Evolutionary conservation across 1,284 basidiomycete species (phyloP).

Genomic region (Phlebopus sp.): DNA sequence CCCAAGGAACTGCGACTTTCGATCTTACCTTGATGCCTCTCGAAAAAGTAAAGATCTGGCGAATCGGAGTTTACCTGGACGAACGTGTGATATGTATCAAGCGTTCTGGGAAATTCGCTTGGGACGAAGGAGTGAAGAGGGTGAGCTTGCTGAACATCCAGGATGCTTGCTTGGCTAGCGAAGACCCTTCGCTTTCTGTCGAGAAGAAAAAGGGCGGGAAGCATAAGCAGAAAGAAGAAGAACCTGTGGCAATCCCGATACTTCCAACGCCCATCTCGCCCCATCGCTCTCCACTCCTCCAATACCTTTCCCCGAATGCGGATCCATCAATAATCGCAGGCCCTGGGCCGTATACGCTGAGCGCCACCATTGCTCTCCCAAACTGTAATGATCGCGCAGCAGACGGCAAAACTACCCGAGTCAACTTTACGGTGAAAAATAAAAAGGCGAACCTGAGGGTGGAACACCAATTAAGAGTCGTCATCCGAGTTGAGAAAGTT

Average conservation of each 20-base stretch:
- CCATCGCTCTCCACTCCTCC: constrained; percentile 27
- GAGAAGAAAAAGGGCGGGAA: constrained; percentile 48
- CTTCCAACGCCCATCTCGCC: constrained; percentile 39
- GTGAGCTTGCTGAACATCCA: constrained; percentile 20
- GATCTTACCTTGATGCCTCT: constrained; percentile 84
- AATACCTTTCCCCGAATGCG: constrained; percentile 10
- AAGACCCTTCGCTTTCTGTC: constrained; percentile 63
- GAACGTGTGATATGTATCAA: constrained; percentile 31
- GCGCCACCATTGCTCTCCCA: constrained; percentile 54
- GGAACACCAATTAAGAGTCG: constrained; percentile 78
- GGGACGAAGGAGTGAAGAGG: constrained; percentile 8
- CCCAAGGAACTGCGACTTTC: constrained; percentile 68
- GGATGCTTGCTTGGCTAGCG: constrained; percentile 13
- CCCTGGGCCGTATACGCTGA: constrained; percentile 69
- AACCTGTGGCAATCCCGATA: constrained; percentile 58
- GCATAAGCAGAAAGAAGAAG: constrained; percentile 23
- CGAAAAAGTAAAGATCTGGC: constrained; percentile 83
- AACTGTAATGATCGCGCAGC: constrained; percentile 39
- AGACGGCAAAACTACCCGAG: background rate
- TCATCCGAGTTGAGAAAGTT: constrained; percentile 75
- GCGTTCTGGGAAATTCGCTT: background rate
- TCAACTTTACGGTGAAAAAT: constrained; percentile 86
- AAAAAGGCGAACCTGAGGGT: constrained; percentile 75
- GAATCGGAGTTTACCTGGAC: constrained; percentile 77
- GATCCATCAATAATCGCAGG: constrained; percentile 57